Base-by-base conservation (phyloP, 2,329 filamentous ascomycete species). In the Apiospora malaysiana region DNA sequence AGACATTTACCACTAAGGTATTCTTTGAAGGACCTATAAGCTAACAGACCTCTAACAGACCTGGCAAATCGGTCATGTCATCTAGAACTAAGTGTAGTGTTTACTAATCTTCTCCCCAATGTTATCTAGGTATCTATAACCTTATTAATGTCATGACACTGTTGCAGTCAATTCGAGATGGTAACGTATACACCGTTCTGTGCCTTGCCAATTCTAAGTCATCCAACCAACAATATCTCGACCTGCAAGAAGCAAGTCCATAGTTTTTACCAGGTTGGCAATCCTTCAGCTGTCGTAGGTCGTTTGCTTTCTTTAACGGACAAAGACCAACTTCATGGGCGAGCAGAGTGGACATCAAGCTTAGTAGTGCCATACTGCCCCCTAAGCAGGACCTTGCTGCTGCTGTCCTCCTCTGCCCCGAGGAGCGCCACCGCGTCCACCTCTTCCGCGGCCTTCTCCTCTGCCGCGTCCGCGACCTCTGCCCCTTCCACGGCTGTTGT, bases 381-480 rank as follows among this genome's bases (percentile, higher is more conserved):
- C 10, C 25, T 46, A 66, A 27, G 65, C n/a, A n/a, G 65, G 25
- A 3, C n/a, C n/a, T 46, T 46, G 40, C 43, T 46, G 40, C 18
- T 21, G 40, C 21, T n/a, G 65, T 10, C 40, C 65, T 21, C 65
- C 65, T 43, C 43, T 45, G 2, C 75, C 83, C 69, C 83, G 78
- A 49, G 81, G 81, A 66, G 85, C 80, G 16, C 83, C 79, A 16
- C 81, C 82, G 68, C 83, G 80, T 10, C 83, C 81, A 51, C 82
- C 81, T 5, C 82, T 81, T 45, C 84, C 80, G 27, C 68, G 47
- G 47, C 67, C 45, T 78, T 70, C 56, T 59, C 66, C 66, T 49
- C 76, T 70, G 23, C 75, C 83, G 69, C 83, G 78, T 49, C 81
- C 80, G 18, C 83, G 79, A 16, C 81, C 81, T 70, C 82, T 80